phyloP scores from a whole-genome alignment of 441 rosid genomes.

The Gossypium schwendimanii region DNA sequence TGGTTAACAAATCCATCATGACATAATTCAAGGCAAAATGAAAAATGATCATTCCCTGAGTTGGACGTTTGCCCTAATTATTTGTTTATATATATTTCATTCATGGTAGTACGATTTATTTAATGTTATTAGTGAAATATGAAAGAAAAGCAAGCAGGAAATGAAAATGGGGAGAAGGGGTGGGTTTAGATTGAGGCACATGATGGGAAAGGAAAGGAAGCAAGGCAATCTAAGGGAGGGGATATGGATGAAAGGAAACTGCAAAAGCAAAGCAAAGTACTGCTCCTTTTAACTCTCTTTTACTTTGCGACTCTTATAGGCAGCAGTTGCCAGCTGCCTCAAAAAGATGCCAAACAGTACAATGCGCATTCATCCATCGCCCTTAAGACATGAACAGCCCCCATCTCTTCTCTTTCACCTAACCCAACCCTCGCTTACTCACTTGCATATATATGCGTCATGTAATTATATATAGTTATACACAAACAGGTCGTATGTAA shows the following conservation, averaged over 20 bases:
- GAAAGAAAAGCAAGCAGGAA: background rate
- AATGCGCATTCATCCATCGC: background rate
- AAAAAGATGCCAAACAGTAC: background rate
- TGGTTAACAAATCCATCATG: too few relatives aligned
- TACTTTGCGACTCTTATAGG: background rate
- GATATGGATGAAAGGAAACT: background rate
- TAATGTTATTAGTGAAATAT: too few relatives aligned
- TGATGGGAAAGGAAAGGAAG: background rate
- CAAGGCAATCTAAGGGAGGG: background rate
- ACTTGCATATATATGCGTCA: background rate
- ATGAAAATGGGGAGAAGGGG: background rate
- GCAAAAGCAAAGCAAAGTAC: slow-evolving; percentile 14
- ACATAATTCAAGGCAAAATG: too few relatives aligned
- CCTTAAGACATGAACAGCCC: background rate
- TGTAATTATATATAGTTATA: background rate
- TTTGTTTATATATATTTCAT: too few relatives aligned
- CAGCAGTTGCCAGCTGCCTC: background rate
- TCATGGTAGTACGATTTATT: too few relatives aligned
- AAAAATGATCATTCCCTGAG: too few relatives aligned
- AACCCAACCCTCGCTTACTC: background rate
- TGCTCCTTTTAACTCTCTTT: background rate
- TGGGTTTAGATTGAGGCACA: slow-evolving; percentile 5
- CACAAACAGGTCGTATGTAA: slow-evolving; percentile 20
- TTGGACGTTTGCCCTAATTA: too few relatives aligned
- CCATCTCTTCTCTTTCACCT: background rate